Evolutionary conservation across 345 rosid species (phyloP).

Genomic region (Syzygium jambos): DNA sequence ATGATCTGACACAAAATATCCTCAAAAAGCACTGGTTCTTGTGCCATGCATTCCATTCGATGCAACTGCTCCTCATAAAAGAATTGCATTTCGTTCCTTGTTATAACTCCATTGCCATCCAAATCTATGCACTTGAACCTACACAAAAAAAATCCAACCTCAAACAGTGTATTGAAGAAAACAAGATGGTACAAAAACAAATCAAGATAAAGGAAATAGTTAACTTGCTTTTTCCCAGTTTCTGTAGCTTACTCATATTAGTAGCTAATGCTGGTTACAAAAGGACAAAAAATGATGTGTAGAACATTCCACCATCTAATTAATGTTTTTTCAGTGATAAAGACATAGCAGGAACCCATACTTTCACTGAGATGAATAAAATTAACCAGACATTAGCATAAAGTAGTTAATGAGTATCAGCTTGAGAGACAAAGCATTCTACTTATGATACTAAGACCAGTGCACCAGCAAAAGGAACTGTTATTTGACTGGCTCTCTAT

Average conservation of each 20-base stretch:
- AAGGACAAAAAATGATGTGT: not conserved
- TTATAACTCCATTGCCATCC: conserved; percentile 86
- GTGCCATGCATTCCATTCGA: conserved; percentile 99
- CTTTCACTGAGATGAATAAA: not conserved
- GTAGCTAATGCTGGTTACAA: not conserved
- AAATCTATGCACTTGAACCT: conserved; percentile 98
- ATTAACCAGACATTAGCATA: not conserved
- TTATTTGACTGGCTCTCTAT: not conserved
- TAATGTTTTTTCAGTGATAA: not conserved
- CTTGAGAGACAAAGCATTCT: not conserved
- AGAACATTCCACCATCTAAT: not conserved
- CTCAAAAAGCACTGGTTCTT: conserved; percentile 92
- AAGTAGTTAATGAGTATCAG: not conserved
- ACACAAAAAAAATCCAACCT: conserved; percentile 1
- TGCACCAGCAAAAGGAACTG: not conserved
- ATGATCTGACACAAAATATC: conserved; percentile 92
- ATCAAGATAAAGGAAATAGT: not conserved
- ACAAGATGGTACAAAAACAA: not conserved
- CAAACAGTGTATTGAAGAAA: not conserved
- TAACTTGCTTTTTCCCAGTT: not conserved
- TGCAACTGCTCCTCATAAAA: conserved; percentile 95
- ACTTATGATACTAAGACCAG: not conserved
- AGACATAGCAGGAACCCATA: not conserved
- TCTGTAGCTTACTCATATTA: not conserved
- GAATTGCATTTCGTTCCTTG: conserved; percentile 82